Base-by-base conservation (phyloP, 345 rosid species). In the Acer negundo region DNA sequence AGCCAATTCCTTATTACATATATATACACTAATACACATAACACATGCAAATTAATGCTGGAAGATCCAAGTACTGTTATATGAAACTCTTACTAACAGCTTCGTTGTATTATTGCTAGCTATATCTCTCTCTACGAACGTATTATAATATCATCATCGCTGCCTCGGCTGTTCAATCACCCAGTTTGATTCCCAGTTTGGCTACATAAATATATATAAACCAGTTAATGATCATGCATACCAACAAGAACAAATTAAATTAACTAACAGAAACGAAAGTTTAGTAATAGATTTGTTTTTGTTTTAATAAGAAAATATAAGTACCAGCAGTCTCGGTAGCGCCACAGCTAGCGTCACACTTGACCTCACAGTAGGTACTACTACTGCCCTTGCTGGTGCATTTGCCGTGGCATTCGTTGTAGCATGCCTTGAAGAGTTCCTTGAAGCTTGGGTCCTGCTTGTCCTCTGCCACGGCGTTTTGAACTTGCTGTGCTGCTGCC, bases 351-450 rank as follows among this genome's bases (percentile, higher is more conserved):
- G 73, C 1, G 76, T 86, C 87, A 31, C 89, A 82, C 66, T 75
- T 82, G 83, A 84, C 75, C 76, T 86, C 86, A 66, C 87, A 84
- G 49, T 62, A 70, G 69, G 73, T 24, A 67, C 42, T 7, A 15
- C 84, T 83, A 0, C 42, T 72, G 24, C 76, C 81, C 2, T 40
- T 79, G 12, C 6, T n/a, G 5, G 28, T 13, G 74, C 85, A 83
- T 3, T 20, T 12, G 20, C 47, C 28, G 40, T 62, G 66, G 69
- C 83, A 80, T 2, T 20, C 4, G 1, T 2, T 55, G 80, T 40
- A 75, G 67, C 38, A 13, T 40, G 6, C 15, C 5, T 15, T 10
- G 35, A 22, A 40, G 6, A 19, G 1, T 56, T 56, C 22, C 68
- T 44, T 62, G 58, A 9, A 0, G 15, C 62, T 22, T 10, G 24